Evolutionary conservation across 2,329 filamentous ascomycete species (phyloP).

Genomic region (Aspergillus alliaceus): DNA sequence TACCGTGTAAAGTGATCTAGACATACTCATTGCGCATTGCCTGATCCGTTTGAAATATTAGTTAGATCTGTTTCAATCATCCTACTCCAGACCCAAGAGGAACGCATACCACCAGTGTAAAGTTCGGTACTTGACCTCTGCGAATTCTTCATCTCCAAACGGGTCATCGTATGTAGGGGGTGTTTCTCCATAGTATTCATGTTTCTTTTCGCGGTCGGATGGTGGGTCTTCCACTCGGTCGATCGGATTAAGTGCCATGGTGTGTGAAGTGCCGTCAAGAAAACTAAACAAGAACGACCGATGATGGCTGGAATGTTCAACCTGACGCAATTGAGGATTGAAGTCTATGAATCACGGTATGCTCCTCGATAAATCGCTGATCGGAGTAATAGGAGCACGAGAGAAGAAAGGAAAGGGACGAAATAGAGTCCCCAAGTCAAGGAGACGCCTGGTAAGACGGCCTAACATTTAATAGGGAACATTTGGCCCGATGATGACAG

Average conservation of each 20-base stretch:
- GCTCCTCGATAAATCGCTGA: no score
- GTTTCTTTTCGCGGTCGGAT: constrained; percentile 1
- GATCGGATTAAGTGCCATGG: neutral
- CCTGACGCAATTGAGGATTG: neutral
- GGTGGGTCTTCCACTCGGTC: neutral
- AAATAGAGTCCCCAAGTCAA: neutral
- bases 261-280: neutral
- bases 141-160: constrained; percentile 34
- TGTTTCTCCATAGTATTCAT: neutral
- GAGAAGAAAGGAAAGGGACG: neutral
- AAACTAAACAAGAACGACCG: neutral
- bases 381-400: neutral
- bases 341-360: neutral
- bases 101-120: constrained; percentile 42
- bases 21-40: constrained; percentile 37
- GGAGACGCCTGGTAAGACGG: neutral
- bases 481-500: neutral
- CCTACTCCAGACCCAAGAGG: no score
- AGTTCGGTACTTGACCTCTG: constrained; percentile 50
- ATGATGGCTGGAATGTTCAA: neutral
- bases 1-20: no score
- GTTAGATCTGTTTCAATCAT: no score
- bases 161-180: constrained; percentile 21
- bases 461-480: neutral
- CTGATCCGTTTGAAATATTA: constrained; percentile 16